Conservation (phyloP, 345 rosid species). For the Durio zibethinus region DNA sequence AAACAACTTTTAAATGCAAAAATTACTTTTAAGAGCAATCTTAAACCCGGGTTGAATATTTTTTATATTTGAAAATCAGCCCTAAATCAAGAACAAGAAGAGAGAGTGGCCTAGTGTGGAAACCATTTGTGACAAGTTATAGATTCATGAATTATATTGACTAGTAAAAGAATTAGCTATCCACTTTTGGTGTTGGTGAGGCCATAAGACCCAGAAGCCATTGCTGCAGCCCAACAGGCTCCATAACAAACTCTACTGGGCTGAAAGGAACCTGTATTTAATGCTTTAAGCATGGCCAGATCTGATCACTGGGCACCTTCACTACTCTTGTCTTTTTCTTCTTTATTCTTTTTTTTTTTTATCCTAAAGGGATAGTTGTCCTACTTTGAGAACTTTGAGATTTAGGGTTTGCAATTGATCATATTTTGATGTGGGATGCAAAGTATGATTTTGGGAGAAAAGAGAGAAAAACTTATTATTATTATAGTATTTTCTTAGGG, state of each 20-base stretch:
- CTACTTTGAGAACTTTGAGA: too few relatives aligned
- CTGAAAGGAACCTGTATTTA: background rate
- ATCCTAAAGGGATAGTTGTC: too few relatives aligned
- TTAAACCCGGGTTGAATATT: too few relatives aligned
- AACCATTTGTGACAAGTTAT: background rate
- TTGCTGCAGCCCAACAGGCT: background rate
- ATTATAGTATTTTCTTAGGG: too few relatives aligned
- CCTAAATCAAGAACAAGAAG: background rate
- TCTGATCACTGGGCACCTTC: too few relatives aligned
- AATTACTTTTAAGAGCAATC: too few relatives aligned
- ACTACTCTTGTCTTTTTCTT: too few relatives aligned
- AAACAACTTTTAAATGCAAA: too few relatives aligned
- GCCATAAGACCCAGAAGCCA: background rate
- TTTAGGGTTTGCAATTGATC: background rate
- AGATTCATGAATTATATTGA: background rate
- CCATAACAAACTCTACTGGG: background rate
- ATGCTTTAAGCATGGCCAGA: background rate
- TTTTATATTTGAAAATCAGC: background rate
- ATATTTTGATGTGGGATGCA: background rate
- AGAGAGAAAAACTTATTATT: background rate
- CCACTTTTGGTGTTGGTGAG: background rate
- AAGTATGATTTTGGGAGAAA: background rate
- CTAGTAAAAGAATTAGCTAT: background rate
- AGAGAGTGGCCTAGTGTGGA: background rate
- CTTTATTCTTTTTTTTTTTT: too few relatives aligned